A percentile compares a stretch with the other conserved stretches of the same genome.
phyloP scores from a whole-genome alignment of 768 basidiomycete species.

The Tubosaeta sp. region DNA sequence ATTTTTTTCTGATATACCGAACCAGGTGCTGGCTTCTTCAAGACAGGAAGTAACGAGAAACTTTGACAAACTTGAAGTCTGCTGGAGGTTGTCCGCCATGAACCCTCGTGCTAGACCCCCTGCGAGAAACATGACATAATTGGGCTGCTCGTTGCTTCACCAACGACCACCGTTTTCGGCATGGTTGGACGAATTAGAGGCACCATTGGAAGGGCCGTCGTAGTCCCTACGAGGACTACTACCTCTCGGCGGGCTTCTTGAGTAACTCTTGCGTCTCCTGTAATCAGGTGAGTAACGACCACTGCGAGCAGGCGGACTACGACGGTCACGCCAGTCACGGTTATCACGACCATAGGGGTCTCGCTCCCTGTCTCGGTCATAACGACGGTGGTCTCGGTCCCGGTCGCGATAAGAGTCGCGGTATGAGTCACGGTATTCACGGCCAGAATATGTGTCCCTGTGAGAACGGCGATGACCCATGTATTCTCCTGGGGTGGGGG shows the following conservation, averaged over 20 bases:
- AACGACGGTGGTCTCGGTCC: constrained; percentile 38
- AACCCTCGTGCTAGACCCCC: constrained; percentile 45
- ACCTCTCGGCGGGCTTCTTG: constrained; percentile 75
- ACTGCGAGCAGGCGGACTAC: constrained; percentile 65
- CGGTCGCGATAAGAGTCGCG: constrained; percentile 46
- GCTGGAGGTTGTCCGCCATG: constrained; percentile 36
- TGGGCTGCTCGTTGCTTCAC: constrained; percentile 40
- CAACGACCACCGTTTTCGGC: constrained; percentile 51
- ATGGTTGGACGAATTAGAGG: constrained; percentile 30
- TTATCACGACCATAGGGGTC: constrained; percentile 68
- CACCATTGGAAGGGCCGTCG: constrained; percentile 43
- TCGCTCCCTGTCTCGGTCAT: constrained; percentile 46
- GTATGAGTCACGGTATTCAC: constrained; percentile 44
- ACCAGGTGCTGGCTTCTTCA: constrained; percentile 45
- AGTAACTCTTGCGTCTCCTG: constrained; percentile 70
- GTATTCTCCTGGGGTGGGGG: constrained; percentile 96
- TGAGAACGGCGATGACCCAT: constrained; percentile 80
- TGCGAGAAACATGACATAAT: constrained; percentile 28
- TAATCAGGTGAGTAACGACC: constrained; percentile 76
- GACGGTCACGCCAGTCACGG: constrained; percentile 77
- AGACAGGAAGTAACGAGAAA: constrained; percentile 46
- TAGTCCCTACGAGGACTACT: constrained; percentile 53
- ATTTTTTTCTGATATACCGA: constrained; percentile 51
- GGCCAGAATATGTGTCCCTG: constrained; percentile 43
- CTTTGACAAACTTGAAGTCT: constrained; percentile 46